phyloP scores from a whole-genome alignment of 768 basidiomycete species.

The Xerocomellus dryophilus region DNA sequence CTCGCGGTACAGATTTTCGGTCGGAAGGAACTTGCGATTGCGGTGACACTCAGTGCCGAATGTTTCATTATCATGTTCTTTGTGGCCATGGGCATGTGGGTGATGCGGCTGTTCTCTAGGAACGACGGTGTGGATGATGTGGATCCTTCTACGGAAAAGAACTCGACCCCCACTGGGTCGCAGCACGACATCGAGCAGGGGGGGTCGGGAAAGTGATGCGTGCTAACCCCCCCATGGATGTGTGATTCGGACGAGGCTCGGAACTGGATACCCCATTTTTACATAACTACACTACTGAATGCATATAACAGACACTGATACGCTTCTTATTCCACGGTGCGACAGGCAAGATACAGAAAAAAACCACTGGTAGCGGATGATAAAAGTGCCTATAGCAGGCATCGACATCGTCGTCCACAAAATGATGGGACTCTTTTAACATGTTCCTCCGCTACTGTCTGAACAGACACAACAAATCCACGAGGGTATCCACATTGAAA shows the following conservation, averaged over 20 bases:
- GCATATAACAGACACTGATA: not conserved
- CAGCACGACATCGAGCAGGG: not conserved
- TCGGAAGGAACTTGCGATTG: not conserved
- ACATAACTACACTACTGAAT: not conserved
- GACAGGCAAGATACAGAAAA: too few relatives aligned
- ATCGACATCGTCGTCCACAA: too few relatives aligned
- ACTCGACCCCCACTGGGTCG: too few relatives aligned
- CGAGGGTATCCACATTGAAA: not conserved
- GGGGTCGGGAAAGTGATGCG: not conserved
- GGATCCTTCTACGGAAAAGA: not conserved
- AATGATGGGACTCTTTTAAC: not conserved
- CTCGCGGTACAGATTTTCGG: not conserved
- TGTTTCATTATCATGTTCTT: not conserved
- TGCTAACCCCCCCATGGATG: not conserved
- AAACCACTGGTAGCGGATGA: not conserved
- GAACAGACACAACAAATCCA: not conserved
- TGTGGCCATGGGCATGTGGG: not conserved
- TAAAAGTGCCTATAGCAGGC: not conserved
- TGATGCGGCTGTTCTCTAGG: not conserved
- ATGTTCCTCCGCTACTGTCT: too few relatives aligned
- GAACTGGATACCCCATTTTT: not conserved
- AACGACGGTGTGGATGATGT: not conserved
- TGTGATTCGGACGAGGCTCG: not conserved
- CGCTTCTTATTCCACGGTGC: too few relatives aligned
- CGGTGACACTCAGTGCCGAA: not conserved